Percentiles rank a stretch among this genome's conserved stretches.
These are phyloP conservation scores for Dimocarpus longan DNA, from an alignment of 345 rosid genomes.

Conservation along the genomic window DNA sequence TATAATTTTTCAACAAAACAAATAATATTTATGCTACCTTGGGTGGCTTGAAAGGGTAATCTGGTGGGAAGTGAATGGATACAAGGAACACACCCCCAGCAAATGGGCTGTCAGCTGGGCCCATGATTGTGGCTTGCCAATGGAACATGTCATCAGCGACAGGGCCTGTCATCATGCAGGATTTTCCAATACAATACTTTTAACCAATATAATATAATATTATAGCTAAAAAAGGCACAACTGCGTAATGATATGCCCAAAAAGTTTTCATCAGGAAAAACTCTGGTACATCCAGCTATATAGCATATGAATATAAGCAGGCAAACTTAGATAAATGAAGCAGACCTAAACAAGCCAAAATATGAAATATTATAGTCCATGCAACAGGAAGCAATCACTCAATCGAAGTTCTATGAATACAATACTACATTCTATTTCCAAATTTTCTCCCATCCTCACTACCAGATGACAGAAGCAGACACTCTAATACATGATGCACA, in stretches of 20 bases:
- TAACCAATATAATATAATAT: neutral
- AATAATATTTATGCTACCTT: constrained; percentile 36
- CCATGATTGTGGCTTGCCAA: constrained; percentile 88
- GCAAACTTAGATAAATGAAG: neutral
- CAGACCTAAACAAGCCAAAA: neutral
- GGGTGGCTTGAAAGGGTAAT: constrained; percentile 83
- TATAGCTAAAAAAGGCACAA: neutral
- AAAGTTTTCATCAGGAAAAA: neutral
- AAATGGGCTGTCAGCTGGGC: constrained; percentile 73
- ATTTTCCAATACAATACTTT: neutral
- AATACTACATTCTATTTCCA: neutral
- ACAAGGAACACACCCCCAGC: constrained; percentile 69
- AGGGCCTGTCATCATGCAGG: constrained; percentile 48
- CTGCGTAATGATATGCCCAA: neutral
- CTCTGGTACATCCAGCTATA: neutral
- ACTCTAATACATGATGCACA: neutral
- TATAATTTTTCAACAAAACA: neutral
- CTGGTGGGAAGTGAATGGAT: constrained; percentile 81
- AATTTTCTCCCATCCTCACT: neutral
- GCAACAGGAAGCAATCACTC: neutral
- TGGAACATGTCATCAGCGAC: constrained; percentile 73
- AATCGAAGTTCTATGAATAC: neutral
- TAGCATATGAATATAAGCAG: neutral
- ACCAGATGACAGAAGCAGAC: neutral
- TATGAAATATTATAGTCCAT: neutral